A percentile compares a stretch with the other conserved stretches of the same genome.
These are phyloP conservation scores for Fraxinus anomala DNA, from an alignment of 257 asterid species.

Conservation along the genomic window DNA sequence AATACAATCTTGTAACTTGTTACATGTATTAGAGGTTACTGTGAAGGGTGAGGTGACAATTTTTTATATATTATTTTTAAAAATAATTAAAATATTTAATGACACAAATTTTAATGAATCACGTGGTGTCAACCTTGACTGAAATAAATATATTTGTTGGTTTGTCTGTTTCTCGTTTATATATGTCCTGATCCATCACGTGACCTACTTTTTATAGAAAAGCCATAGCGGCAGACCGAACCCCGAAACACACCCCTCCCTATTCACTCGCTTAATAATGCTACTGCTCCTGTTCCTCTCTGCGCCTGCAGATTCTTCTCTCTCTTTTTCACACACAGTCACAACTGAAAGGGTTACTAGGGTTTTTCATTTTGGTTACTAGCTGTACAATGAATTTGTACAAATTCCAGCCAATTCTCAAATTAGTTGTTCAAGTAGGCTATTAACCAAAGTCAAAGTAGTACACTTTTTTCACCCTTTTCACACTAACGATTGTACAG, in stretches of 20 bases:
- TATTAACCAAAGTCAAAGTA: too few relatives aligned
- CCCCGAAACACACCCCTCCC: conserved; percentile 36
- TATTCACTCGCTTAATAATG: conserved; percentile 31
- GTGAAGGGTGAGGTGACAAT: too few relatives aligned
- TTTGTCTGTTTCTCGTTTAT: conserved; percentile 16
- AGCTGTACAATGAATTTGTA: too few relatives aligned
- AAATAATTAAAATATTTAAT: too few relatives aligned
- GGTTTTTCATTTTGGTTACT: not conserved
- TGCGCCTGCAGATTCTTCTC: conserved; percentile 39
- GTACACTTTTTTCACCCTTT: conserved; percentile 10
- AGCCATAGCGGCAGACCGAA: conserved; percentile 48
- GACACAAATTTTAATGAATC: too few relatives aligned
- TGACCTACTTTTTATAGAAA: conserved; percentile 52
- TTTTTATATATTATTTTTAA: too few relatives aligned
- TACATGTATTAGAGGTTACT: too few relatives aligned
- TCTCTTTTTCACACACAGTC: conserved; percentile 4
- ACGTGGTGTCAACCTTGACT: too few relatives aligned
- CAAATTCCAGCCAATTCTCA: too few relatives aligned
- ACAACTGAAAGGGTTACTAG: conserved; percentile 24
- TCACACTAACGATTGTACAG: not conserved
- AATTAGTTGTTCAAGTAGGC: too few relatives aligned
- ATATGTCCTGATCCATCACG: conserved; percentile 63
- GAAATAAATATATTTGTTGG: not conserved
- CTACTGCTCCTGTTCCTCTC: conserved; percentile 17
- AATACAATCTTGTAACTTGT: too few relatives aligned